phyloP scores from a whole-genome alignment of 345 rosid genomes.

The Salix arbutifolia region DNA sequence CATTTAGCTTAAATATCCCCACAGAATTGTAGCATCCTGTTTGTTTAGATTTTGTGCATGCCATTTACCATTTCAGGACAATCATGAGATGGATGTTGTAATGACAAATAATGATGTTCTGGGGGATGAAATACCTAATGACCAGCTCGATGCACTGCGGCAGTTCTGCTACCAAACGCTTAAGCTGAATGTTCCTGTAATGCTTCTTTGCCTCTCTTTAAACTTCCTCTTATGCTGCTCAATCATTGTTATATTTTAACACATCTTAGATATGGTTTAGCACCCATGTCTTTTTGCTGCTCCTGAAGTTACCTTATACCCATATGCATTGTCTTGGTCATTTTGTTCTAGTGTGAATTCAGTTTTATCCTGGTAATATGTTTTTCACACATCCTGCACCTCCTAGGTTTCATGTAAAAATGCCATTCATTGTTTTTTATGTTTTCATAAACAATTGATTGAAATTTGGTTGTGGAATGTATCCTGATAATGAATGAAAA shows the following conservation, averaged over 20 bases:
- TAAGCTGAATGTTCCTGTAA: constrained; percentile 59
- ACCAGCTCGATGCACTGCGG: constrained; percentile 61
- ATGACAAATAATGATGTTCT: constrained; percentile 94
- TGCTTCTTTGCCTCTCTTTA: constrained; percentile 1
- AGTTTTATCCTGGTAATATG: background rate
- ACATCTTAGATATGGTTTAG: background rate
- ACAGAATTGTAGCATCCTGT: background rate
- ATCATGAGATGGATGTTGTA: constrained; percentile 42
- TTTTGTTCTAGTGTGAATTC: background rate
- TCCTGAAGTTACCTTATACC: background rate
- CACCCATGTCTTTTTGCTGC: background rate
- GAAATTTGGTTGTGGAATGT: background rate
- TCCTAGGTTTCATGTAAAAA: background rate
- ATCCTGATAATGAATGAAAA: background rate
- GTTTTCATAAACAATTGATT: background rate
- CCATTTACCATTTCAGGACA: constrained; percentile 44
- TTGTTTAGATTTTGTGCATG: background rate
- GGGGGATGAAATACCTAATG: constrained; percentile 91
- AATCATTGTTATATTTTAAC: background rate
- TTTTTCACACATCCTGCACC: background rate
- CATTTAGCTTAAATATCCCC: background rate
- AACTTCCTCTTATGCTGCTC: background rate
- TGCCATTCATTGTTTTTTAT: background rate
- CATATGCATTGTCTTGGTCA: background rate
- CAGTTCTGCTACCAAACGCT: constrained; percentile 65